phyloP scores from a whole-genome alignment of 495 filamentous ascomycete genomes.

The Aspergillus hancockii region DNA sequence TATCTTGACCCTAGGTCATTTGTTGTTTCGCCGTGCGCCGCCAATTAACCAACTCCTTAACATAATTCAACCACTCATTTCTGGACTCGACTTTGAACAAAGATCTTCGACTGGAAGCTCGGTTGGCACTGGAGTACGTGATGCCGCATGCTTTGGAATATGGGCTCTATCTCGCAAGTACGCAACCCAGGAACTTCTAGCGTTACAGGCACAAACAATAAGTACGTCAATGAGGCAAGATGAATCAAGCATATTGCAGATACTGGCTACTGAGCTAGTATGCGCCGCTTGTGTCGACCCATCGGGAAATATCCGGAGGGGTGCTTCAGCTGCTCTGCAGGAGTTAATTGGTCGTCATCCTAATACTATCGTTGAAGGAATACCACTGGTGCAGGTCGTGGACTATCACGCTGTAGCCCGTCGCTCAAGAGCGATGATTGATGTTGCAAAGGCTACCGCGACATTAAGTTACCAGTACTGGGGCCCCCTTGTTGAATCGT shows the following conservation, averaged over 20 bases:
- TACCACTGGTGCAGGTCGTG: conserved; percentile 80
- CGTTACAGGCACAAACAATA: conserved; percentile 49
- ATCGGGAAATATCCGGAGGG: conserved; percentile 87
- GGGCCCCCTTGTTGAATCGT: conserved; percentile 62
- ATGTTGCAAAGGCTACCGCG: conserved; percentile 69
- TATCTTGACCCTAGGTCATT: conserved; percentile 81
- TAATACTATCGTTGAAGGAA: conserved; percentile 76
- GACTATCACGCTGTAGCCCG: conserved; percentile 92
- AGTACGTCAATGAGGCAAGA: conserved; percentile 26
- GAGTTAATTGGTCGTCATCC: conserved; percentile 93
- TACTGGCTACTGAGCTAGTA: conserved; percentile 76
- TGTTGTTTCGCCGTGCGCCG: conserved; percentile 76
- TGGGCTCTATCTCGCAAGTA: conserved; percentile 92
- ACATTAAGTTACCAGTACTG: conserved; percentile 68
- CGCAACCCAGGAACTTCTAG: conserved; percentile 72
- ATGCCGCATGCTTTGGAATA: conserved; percentile 93
- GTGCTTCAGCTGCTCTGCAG: conserved; percentile 89
- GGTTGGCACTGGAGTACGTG: conserved; percentile 89
- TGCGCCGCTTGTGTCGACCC: conserved; percentile 84
- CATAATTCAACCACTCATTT: conserved; percentile 68
- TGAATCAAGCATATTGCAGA: conserved; percentile 59
- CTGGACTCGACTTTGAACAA: conserved; percentile 83
- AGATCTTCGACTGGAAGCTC: conserved; percentile 76
- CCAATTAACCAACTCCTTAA: conserved; percentile 64
- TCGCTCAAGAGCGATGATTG: conserved; percentile 74